A percentile compares a stretch with the other conserved stretches of the same genome.
Conservation (phyloP, 2,329 filamentous ascomycete genomes). For the Cordyceps militaris region DNA sequence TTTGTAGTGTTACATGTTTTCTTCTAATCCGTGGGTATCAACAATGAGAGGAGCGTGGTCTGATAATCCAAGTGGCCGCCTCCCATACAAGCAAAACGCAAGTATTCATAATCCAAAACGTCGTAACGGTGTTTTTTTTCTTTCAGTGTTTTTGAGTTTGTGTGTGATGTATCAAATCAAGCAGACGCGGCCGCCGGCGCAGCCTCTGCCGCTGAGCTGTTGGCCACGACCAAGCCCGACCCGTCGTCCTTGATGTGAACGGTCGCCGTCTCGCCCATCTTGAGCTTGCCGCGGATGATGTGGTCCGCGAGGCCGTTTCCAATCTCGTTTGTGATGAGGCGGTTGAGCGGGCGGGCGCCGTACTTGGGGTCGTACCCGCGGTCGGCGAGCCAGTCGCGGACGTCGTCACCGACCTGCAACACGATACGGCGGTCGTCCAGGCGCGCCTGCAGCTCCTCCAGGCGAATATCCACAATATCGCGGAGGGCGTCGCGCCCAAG, state of each 20-base stretch:
- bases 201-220: conserved; percentile 1
- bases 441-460: conserved; percentile 74
- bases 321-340: conserved; percentile 84
- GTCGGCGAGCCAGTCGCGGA: conserved; percentile 81
- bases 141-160: no score
- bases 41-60: not conserved
- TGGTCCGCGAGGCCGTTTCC: conserved; percentile 82
- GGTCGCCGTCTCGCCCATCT: conserved; percentile 64
- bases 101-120: not conserved
- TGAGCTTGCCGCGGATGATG: conserved; percentile 81
- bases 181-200: not conserved
- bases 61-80: not conserved
- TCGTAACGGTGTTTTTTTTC: no score
- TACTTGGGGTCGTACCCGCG: conserved; percentile 87
- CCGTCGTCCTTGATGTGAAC: conserved; percentile 61
- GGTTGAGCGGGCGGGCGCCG: conserved; percentile 83
- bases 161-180: no score
- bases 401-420: conserved; percentile 61
- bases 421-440: conserved; percentile 80
- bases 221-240: conserved; percentile 46
- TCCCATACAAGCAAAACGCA: not conserved
- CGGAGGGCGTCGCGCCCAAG: conserved; percentile 70
- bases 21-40: conserved; percentile 6
- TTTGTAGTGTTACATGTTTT: not conserved
- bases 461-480: conserved; percentile 88